Evolutionary conservation across 2,329 filamentous ascomycete species (phyloP).

Genomic region (Chaetothyriales sp.): DNA sequence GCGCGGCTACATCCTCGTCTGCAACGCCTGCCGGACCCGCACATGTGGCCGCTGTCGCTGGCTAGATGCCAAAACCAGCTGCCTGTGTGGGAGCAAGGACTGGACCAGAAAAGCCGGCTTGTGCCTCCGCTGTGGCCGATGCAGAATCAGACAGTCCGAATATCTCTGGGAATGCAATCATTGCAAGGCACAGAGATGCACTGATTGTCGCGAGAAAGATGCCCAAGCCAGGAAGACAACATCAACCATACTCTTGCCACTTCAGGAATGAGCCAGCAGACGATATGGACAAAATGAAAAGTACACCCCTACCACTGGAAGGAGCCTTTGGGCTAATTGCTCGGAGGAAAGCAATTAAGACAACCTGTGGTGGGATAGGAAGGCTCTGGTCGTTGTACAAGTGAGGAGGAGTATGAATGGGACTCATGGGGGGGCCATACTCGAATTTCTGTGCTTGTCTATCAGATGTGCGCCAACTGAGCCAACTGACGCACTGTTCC

Average conservation of each 20-base stretch:
- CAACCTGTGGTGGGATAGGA: too few relatives aligned
- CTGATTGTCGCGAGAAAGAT: not conserved
- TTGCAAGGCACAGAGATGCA: not conserved
- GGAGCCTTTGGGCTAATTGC: too few relatives aligned
- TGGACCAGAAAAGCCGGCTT: not conserved
- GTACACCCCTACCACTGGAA: too few relatives aligned
- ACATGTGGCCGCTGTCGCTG: too few relatives aligned
- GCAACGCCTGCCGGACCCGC: too few relatives aligned
- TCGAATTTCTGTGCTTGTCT: not conserved
- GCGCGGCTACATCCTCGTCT: too few relatives aligned
- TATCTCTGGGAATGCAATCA: not conserved
- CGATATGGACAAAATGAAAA: not conserved
- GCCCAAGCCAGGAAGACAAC: not conserved
- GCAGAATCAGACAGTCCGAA: not conserved
- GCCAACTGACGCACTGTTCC: not conserved
- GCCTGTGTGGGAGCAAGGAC: not conserved
- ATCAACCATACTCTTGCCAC: not conserved
- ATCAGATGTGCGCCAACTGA: too few relatives aligned
- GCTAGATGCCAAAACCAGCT: not conserved
- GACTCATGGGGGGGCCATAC: too few relatives aligned
- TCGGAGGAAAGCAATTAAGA: too few relatives aligned
- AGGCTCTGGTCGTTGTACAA: too few relatives aligned
- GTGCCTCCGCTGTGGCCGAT: not conserved
- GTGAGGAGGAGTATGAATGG: too few relatives aligned
- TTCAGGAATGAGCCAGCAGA: not conserved